Evolutionary conservation across 306 rosid species (phyloP), one percentile per base, ranked within the genome.

Genomic region (Vigna angularis): DNA sequence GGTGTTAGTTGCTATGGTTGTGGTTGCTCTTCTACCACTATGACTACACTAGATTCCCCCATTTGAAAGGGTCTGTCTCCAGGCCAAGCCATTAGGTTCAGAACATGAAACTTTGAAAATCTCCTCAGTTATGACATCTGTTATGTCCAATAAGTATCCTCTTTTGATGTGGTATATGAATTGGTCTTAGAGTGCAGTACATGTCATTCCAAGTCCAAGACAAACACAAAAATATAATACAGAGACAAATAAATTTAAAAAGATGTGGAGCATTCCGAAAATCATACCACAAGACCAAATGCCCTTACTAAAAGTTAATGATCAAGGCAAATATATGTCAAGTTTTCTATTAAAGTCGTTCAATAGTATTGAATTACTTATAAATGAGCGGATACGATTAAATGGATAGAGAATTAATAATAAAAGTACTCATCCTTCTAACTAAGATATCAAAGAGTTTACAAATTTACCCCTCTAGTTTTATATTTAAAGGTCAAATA

Each of bases 261-360:
- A 36, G 1, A 30, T 5, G 24, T 61, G 68, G 38, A 28, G 78
- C 89, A 78, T 83, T 83, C 84, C 82, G 81, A 86, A 83, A 86
- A 86, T 82, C 88, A 83, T 86, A 77, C 89, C 87, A 83, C 85
- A 74, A 81, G 87, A 84, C 90, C 90, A 84, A 87, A 83, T 80
- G 89, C 81, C 89, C 87, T 7, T 1, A 14, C 10, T 42, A 30
- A 14, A 7, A 3, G 18, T 18, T 3, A 0, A 0, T 0, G 0
- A 2, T 8, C 9, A 9, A 32, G 61, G 64, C 0, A 64, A 22
- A 3, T 9, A 0, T 36, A 59, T 51, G 3, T 30, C 42, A 34
- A 26, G n/a, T 40, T 51, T 26, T 38, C 12, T 48, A 10, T 58
- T 7, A 20, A 15, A 47, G 12, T 30, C 40, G 66, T 40, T 65